Conservation (phyloP, 257 asterid species). For the Nicotiana paniculata region DNA sequence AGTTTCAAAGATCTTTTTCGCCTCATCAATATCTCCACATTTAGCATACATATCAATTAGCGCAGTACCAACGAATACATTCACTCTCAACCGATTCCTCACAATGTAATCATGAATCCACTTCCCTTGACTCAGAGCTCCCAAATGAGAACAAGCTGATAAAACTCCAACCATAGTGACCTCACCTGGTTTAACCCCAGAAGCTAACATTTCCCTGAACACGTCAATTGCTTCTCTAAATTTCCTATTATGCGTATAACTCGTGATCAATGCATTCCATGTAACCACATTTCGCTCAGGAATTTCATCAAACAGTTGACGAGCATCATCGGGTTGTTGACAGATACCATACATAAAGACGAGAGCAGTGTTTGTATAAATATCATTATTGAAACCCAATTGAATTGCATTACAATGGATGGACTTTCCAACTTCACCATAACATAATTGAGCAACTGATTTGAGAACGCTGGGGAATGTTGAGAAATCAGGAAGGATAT, state of each 20-base stretch:
- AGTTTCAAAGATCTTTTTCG: conserved; percentile 15
- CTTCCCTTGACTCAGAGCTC: conserved; percentile 17
- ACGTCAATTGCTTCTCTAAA: conserved; percentile 22
- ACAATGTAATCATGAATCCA: conserved; percentile 22
- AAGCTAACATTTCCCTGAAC: conserved; percentile 20
- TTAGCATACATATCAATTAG: conserved; percentile 28
- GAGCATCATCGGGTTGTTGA: conserved; percentile 11
- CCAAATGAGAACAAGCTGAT: conserved; percentile 29
- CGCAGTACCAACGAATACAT: conserved; percentile 22
- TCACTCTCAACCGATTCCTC: conserved; percentile 1
- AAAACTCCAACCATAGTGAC: conserved; percentile 22
- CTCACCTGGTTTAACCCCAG: conserved; percentile 15
- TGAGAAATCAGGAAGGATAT: conserved; percentile 22
- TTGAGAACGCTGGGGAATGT: conserved; percentile 23
- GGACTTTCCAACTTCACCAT: conserved; percentile 9
- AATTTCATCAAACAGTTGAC: conserved; percentile 23
- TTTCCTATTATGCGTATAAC: conserved; percentile 27
- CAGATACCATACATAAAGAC: not conserved
- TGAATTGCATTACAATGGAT: conserved; percentile 21
- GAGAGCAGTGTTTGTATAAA: conserved; percentile 15
- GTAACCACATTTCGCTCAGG: conserved; percentile 20
- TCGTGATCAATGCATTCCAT: conserved; percentile 30
- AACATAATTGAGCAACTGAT: conserved; percentile 10
- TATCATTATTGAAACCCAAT: conserved; percentile 14
- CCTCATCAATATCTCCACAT: conserved; percentile 28